Percentiles rank a stretch among this genome's conserved stretches.
Conservation (phyloP, 2,329 filamentous ascomycete species). For the Colletotrichum salicis region DNA sequence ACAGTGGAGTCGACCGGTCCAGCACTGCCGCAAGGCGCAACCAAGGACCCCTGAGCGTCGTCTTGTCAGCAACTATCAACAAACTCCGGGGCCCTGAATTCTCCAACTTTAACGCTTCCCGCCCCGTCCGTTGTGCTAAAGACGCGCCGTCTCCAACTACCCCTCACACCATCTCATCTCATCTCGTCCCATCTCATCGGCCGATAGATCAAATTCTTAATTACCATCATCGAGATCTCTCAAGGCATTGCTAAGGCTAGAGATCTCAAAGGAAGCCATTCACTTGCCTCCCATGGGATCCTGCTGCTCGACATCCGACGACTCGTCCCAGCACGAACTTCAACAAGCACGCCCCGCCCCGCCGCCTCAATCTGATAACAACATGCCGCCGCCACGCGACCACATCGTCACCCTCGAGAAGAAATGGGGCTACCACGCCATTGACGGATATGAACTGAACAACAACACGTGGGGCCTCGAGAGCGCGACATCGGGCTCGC, state of each 20-base stretch:
- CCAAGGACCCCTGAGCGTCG: neutral
- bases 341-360: slow-evolving; percentile 8
- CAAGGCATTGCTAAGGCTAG: neutral
- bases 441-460: slow-evolving; percentile 46
- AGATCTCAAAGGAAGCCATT: neutral
- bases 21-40: neutral
- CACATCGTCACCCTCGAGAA: slow-evolving; percentile 40
- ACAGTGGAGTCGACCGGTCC: slow-evolving; percentile 7
- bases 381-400: slow-evolving; percentile 37
- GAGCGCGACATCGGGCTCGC: slow-evolving; percentile 47
- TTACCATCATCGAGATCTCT: neutral
- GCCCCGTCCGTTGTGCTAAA: neutral
- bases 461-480: slow-evolving; percentile 58
- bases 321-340: slow-evolving; percentile 15
- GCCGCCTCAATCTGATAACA: neutral
- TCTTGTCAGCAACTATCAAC: neutral
- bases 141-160: neutral
- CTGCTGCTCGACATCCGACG: slow-evolving; percentile 15
- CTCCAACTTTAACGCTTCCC: slow-evolving; percentile 1
- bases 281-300: slow-evolving; percentile 2
- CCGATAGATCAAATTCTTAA: neutral
- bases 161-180: neutral
- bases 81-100: neutral
- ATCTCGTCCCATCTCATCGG: neutral
- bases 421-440: slow-evolving; percentile 44